These are phyloP conservation scores for Pseudopithomyces maydicus DNA, from an alignment of 2,329 filamentous ascomycete genomes.

Conservation along the genomic window DNA sequence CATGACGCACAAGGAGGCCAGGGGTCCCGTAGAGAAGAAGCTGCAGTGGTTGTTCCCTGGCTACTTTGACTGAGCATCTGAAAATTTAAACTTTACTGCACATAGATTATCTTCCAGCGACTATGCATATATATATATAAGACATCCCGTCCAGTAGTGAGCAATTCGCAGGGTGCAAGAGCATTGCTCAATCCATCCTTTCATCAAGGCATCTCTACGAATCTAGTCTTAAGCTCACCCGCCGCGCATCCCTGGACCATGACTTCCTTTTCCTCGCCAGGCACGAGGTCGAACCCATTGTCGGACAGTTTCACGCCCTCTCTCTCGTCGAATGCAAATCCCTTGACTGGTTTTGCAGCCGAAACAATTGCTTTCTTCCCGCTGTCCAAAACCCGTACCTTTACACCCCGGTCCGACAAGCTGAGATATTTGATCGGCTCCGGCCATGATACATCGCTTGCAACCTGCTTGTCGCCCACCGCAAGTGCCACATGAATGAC, in stretches of 20 bases:
- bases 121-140: not conserved
- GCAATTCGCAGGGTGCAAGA: not conserved
- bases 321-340: constrained; percentile 26
- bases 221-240: constrained; percentile 23
- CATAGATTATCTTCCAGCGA: not conserved
- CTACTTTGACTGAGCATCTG: constrained; percentile 60
- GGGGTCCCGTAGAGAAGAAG: constrained; percentile 78
- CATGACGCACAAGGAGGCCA: constrained; percentile 80
- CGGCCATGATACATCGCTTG: constrained; percentile 25
- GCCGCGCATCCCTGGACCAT: constrained; percentile 12
- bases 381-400: constrained; percentile 13
- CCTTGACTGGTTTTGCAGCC: constrained; percentile 22
- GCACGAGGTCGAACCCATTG: constrained; percentile 35
- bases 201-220: not conserved
- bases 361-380: constrained; percentile 12
- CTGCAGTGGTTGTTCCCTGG: constrained; percentile 87
- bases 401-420: constrained; percentile 17
- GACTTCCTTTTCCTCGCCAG: constrained; percentile 23
- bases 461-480: constrained; percentile 13
- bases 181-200: not conserved
- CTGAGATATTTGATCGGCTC: constrained; percentile 29
- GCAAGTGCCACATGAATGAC: constrained; percentile 18
- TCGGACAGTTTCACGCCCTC: constrained; percentile 25
- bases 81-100: not conserved
- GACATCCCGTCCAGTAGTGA: not conserved